These are phyloP conservation scores for Crassisporium funariophilum DNA, from an alignment of 768 basidiomycete genomes.

Conservation along the genomic window DNA sequence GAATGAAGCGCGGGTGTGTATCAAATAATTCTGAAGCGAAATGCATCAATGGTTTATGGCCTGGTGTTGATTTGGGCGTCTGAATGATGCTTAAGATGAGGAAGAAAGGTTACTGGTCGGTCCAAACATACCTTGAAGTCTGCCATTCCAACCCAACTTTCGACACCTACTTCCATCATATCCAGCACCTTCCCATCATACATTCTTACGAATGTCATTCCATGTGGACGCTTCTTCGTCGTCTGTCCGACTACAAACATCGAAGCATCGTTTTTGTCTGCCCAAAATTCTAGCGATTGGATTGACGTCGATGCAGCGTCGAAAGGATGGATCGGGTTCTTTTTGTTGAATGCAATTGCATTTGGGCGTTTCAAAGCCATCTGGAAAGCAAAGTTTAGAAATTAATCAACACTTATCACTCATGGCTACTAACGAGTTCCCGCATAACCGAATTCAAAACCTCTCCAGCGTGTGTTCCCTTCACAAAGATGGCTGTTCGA, in stretches of 20 bases:
- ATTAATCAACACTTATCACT: background rate
- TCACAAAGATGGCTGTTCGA: conserved; percentile 87
- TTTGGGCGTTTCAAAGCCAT: conserved; percentile 93
- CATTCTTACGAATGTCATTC: conserved; percentile 82
- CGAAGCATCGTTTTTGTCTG: conserved; percentile 90
- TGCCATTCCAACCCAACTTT: conserved; percentile 74
- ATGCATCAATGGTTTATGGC: conserved; percentile 90
- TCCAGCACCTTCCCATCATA: conserved; percentile 87
- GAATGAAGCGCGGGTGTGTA: conserved; percentile 87
- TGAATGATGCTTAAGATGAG: conserved; percentile 26
- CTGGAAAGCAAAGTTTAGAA: conserved; percentile 40
- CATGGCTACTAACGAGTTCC: conserved; percentile 82
- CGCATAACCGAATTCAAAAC: conserved; percentile 80
- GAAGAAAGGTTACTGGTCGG: too few species aligned
- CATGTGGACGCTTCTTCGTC: conserved; percentile 92
- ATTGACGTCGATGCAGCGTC: conserved; percentile 53
- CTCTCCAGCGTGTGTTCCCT: conserved; percentile 85
- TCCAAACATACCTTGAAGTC: conserved; percentile 79
- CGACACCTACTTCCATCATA: conserved; percentile 94
- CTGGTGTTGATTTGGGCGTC: conserved; percentile 88
- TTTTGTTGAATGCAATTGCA: conserved; percentile 91
- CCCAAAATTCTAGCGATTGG: conserved; percentile 87
- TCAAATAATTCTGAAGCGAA: conserved; percentile 97
- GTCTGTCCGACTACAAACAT: conserved; percentile 90
- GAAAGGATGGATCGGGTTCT: conserved; percentile 90